Percentiles rank a stretch among this genome's conserved stretches.
Evolutionary conservation across 1,139 yeast species (phyloP).

Genomic region (Debaryomyces coudertii): DNA sequence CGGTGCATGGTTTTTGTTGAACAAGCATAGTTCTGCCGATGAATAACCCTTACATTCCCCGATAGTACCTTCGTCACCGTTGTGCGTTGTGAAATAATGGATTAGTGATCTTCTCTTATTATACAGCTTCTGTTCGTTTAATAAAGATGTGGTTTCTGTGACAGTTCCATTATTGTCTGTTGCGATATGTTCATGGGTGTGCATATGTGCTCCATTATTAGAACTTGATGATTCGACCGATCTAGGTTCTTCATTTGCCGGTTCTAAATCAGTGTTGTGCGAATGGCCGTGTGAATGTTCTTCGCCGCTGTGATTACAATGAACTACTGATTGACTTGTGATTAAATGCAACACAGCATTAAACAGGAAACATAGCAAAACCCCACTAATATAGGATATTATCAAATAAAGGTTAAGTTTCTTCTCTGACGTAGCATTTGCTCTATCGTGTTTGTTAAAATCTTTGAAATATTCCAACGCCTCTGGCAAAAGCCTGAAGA

Average conservation of each 20-base stretch:
- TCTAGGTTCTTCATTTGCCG: neutral
- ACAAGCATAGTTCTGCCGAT: conserved; percentile 44
- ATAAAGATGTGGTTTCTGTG: conserved; percentile 2
- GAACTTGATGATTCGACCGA: neutral
- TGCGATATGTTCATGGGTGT: neutral
- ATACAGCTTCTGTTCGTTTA: neutral
- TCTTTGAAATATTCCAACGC: conserved; percentile 41
- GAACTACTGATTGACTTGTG: conserved; percentile 83
- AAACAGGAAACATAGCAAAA: conserved; percentile 57
- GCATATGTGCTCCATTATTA: neutral
- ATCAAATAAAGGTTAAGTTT: conserved; percentile 43
- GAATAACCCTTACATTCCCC: conserved; percentile 61
- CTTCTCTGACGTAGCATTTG: conserved; percentile 12
- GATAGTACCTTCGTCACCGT: conserved; percentile 27
- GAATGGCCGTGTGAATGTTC: conserved; percentile 12
- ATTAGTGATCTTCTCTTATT: conserved; percentile 26
- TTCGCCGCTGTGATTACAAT: conserved; percentile 66
- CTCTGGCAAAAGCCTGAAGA: conserved; percentile 74
- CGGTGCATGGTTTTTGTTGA: conserved; percentile 14
- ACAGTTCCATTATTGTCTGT: neutral
- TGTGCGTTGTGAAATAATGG: conserved; percentile 26
- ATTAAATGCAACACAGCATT: conserved; percentile 69
- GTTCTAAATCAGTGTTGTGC: conserved; percentile 17
- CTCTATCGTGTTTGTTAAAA: neutral
- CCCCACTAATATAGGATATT: conserved; percentile 60